Evolutionary conservation across 2,329 filamentous ascomycete species (phyloP).

Genomic region (Massarina eburnea): DNA sequence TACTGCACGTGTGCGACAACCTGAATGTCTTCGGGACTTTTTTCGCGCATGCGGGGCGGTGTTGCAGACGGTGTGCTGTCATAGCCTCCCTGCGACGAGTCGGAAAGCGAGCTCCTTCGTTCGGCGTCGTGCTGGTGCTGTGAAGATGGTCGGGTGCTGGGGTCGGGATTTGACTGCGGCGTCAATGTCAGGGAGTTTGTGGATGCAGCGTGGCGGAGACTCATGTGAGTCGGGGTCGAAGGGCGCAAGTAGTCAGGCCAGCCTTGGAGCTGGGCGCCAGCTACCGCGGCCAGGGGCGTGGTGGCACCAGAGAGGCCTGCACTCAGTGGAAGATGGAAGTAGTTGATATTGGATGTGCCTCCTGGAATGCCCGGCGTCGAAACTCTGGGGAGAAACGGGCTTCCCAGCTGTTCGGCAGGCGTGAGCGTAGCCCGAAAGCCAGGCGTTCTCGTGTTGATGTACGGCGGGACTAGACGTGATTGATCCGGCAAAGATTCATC

Average conservation of each 20-base stretch:
- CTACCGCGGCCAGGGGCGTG: slow-evolving; percentile 77
- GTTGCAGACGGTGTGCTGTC: slow-evolving; percentile 36
- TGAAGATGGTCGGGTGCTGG: slow-evolving; percentile 48
- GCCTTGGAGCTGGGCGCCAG: slow-evolving; percentile 65
- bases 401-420: slow-evolving; percentile 39
- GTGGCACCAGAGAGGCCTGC: slow-evolving; percentile 72
- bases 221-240: slow-evolving; percentile 37
- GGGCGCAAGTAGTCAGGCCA: slow-evolving; percentile 47
- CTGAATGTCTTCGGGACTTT: slow-evolving; percentile 82
- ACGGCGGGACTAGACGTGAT: slow-evolving; percentile 24
- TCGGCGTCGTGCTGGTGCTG: slow-evolving; percentile 41
- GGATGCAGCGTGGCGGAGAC: slow-evolving; percentile 43
- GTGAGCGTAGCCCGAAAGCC: slow-evolving; percentile 32
- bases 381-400: slow-evolving; percentile 43
- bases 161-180: slow-evolving; percentile 49
- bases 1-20: slow-evolving; percentile 91
- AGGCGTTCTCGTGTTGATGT: slow-evolving; percentile 27
- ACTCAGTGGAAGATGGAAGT: slow-evolving; percentile 78
- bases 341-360: slow-evolving; percentile 75
- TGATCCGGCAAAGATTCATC: slow-evolving; percentile 19
- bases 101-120: slow-evolving; percentile 30
- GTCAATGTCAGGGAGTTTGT: slow-evolving; percentile 50
- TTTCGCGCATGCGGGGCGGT: slow-evolving; percentile 66
- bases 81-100: slow-evolving; percentile 30
- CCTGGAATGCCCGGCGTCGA: slow-evolving; percentile 65